Conservation (phyloP, 1,284 basidiomycete species). For the Puccinia brachypodii region DNA sequence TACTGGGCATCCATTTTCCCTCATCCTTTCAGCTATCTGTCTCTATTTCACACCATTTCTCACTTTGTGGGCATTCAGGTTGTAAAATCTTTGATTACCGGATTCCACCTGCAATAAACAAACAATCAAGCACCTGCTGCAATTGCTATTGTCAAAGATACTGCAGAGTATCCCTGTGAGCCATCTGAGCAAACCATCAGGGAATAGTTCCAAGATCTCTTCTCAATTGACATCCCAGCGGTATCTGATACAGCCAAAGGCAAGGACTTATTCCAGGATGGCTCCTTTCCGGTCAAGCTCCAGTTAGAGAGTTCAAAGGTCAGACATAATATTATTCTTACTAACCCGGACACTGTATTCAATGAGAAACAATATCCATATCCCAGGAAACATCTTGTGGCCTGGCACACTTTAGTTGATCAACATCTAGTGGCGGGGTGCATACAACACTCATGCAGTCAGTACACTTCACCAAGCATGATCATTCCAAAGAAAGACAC, state of each 20-base stretch:
- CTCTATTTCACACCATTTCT: not conserved
- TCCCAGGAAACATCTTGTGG: not conserved
- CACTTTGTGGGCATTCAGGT: not conserved
- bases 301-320: not conserved
- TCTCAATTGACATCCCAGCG: not conserved
- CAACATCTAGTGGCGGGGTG: not conserved
- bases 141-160: not conserved
- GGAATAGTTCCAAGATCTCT: not conserved
- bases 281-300: not conserved
- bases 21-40: not conserved
- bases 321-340: not conserved
- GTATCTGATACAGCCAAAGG: not conserved
- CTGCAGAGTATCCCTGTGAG: not conserved
- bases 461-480: conserved; percentile 3
- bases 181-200: not conserved
- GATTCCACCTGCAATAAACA: not conserved
- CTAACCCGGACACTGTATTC: not conserved
- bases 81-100: not conserved
- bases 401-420: not conserved
- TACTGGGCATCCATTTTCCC: not conserved
- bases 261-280: not conserved
- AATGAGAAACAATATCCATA: conserved; percentile 21
- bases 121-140: not conserved
- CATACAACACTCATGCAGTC: not conserved
- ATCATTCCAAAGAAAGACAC: conserved; percentile 21